A percentile compares a stretch with the other conserved stretches of the same genome.
phyloP scores from a whole-genome alignment of 148 eudicot species.

The Fagopyrum esculentum region DNA sequence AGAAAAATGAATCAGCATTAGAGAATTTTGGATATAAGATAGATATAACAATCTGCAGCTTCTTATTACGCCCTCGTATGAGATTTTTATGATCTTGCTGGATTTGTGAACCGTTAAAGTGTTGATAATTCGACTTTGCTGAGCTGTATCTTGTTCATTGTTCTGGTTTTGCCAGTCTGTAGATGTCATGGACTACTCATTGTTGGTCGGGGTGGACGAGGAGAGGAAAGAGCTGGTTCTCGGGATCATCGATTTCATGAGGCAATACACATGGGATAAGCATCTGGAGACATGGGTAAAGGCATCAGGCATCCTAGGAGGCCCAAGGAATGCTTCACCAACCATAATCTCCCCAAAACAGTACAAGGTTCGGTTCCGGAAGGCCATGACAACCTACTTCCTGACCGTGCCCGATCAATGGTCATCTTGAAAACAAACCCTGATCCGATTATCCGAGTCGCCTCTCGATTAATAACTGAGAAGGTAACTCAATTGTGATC shows the following conservation, averaged over 20 bases:
- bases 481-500: slow-evolving; percentile 10
- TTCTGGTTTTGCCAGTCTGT: slow-evolving; percentile 48
- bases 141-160: neutral
- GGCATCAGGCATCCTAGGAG: slow-evolving; percentile 91
- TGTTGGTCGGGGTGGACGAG: slow-evolving; percentile 92
- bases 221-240: slow-evolving; percentile 78
- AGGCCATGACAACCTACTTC: slow-evolving; percentile 92
- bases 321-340: slow-evolving; percentile 82
- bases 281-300: slow-evolving; percentile 99
- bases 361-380: slow-evolving; percentile 89
- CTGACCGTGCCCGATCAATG: slow-evolving; percentile 94
- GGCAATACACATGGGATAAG: slow-evolving; percentile 98
- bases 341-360: slow-evolving; percentile 87
- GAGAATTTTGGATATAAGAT: neutral
- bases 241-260: slow-evolving; percentile 89
- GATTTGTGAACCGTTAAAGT: no score
- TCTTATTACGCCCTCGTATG: no score
- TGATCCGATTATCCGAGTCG: slow-evolving; percentile 9
- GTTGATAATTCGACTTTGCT: neutral
- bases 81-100: no score
- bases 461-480: slow-evolving; percentile 11
- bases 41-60: no score
- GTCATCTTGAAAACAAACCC: slow-evolving; percentile 38
- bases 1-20: neutral
- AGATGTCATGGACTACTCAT: slow-evolving; percentile 91